Evolutionary conservation across 805 yeast species (phyloP).

Genomic region (Candida morakotiae): DNA sequence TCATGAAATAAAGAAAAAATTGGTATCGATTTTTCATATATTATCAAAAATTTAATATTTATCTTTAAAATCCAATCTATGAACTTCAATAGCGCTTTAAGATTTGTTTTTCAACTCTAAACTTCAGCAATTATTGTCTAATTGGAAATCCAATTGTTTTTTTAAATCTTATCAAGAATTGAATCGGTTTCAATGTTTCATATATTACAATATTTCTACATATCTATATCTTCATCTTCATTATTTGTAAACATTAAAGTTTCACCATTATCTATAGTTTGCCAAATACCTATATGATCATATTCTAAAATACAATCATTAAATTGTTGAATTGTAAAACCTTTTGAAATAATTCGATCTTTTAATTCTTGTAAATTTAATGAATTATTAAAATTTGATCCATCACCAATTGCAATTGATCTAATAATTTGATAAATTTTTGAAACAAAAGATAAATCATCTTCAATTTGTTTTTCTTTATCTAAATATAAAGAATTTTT

Average conservation of each 20-base stretch:
- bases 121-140: no score
- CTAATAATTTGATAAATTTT: conserved; percentile 71
- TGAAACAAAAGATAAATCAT: conserved; percentile 66
- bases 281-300: conserved; percentile 70
- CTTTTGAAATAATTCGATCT: conserved; percentile 69
- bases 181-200: not conserved
- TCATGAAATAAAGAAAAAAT: no score
- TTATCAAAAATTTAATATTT: no score
- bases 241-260: conserved; percentile 51
- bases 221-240: conserved; percentile 27
- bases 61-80: no score
- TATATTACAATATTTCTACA: conserved; percentile 4
- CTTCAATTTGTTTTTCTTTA: conserved; percentile 47
- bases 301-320: conserved; percentile 74
- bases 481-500: conserved; percentile 70
- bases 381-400: conserved; percentile 21
- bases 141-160: no score
- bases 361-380: conserved; percentile 48
- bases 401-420: conserved; percentile 44
- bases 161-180: no score
- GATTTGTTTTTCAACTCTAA: no score
- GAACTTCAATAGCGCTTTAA: no score
- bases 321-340: conserved; percentile 78
- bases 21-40: no score
- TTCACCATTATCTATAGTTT: conserved; percentile 65